Evolutionary conservation across 768 basidiomycete species (phyloP).

Genomic region (Suillus subalutaceus): DNA sequence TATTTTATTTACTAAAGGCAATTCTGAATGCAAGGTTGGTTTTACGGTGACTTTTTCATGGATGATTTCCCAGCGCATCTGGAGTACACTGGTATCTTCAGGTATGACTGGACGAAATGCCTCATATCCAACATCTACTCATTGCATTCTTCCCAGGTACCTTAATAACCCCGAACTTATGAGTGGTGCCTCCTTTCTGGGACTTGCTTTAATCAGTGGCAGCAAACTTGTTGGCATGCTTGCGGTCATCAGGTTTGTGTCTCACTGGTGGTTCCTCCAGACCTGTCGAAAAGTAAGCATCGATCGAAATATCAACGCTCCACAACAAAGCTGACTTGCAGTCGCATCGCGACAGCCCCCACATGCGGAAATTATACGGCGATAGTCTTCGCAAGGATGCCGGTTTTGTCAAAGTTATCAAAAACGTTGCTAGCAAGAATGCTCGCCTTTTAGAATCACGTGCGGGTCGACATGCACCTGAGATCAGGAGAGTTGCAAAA

Average conservation of each 20-base stretch:
- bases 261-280: slow-evolving; percentile 96
- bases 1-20: background rate
- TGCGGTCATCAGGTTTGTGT: slow-evolving; percentile 82
- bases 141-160: slow-evolving; percentile 54
- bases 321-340: slow-evolving; percentile 6
- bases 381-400: slow-evolving; percentile 93
- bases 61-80: slow-evolving; percentile 89
- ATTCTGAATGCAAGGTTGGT: slow-evolving; percentile 71
- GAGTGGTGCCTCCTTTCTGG: slow-evolving; percentile 96
- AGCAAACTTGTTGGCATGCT: slow-evolving; percentile 89
- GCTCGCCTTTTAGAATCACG: slow-evolving; percentile 73
- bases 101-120: slow-evolving; percentile 46
- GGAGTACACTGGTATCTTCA: slow-evolving; percentile 97
- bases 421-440: slow-evolving; percentile 86
- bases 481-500: slow-evolving; percentile 79
- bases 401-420: slow-evolving; percentile 98
- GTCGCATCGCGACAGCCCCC: slow-evolving; percentile 64
- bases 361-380: slow-evolving; percentile 96
- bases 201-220: slow-evolving; percentile 87
- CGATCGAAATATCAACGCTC: background rate
- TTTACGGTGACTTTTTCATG: slow-evolving; percentile 97
- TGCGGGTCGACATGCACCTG: slow-evolving; percentile 81
- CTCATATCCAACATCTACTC: background rate
- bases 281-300: slow-evolving; percentile 86
- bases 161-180: slow-evolving; percentile 95